Base-by-base conservation (phyloP, 305 asterid genomes). In the Salvia sclarea region DNA sequence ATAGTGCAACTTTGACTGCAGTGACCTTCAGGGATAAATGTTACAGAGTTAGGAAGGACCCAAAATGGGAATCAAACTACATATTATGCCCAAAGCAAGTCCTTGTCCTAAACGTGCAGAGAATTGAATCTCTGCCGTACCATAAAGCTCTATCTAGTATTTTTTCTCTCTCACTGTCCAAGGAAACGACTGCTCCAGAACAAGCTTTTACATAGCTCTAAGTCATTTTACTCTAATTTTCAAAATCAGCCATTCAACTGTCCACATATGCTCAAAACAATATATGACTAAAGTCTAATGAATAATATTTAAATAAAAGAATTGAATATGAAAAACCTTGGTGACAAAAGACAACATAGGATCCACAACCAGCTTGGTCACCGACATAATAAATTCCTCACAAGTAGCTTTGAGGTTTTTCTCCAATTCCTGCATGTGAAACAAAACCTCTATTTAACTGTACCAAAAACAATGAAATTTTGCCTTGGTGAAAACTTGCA, bases 311-410 rank as follows among this genome's bases (percentile, higher is more conserved):
- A 73, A 9, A 63, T 7, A 11, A 21, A 14, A 59, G 37, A 10
- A 43, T 33, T 3, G 55, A 63, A 61, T 62, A 68, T 57, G 56
- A 61, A 83, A 40, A 81, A 91, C 99, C 99, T 94, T 94, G 74
- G 99, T 85, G 76, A 74, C 95, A 65, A 95, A 92, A 73, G 98
- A 95, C 80, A 95, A 87, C 92, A 95, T 81, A 50, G 98, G 97
- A 73, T 95, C 97, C 83, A 89, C 99, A 76, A 88, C 92, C 70
- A 85, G 88, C 85, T 95, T 95, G 66, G 99, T 92, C 77, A 95
- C 96, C 13, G 95, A 85, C 98, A 95, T 92, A 58, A 95, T 95
- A 75, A 91, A 92, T 83, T 95, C 98, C 84, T 95, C 99, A 49
- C 98, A 95, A 24, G 98, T 92, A 72, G 86, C 78, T 83, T 95